Base-by-base conservation (phyloP, 2,329 filamentous ascomycete genomes). In the Colletotrichum navitas region DNA sequence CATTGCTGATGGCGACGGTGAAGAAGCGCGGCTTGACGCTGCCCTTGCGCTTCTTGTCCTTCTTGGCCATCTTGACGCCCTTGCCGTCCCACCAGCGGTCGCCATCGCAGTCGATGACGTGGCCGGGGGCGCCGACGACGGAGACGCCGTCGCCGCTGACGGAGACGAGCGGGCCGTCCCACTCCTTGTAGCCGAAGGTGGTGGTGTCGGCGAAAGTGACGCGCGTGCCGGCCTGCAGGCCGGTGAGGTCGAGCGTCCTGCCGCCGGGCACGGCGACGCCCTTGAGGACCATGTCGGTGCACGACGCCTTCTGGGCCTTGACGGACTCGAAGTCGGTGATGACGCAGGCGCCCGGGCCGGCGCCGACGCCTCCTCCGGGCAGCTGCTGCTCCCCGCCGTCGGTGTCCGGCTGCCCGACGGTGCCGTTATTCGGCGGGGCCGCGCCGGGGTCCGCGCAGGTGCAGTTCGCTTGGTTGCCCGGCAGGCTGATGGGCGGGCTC, bases 121-220 rank as follows among this genome's bases (percentile, higher is more conserved):
- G 83, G 32, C 87, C 90, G 0, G 80, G 76, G 24, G 85, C 85
- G 58, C 87, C 88, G 10, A 82, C 82, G 58, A 92, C 83, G 39
- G 83, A 85, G 75, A 91, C 84, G 72, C 83, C 81, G 43, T 81
- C 87, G 47, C 91, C 91, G 1, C 86, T 87, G 73, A 92, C 83
- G 36, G 85, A 84, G 75, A 93, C 85, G 14, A 93, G 83, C 59
- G 90, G 91, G 0, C 91, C 91, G 1, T 79, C 79, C 91, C 90
- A 93, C 76, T 91, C 87, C 74, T 88, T 83, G 81, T 91, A 92
- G 26, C 84, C 90, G 76, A 91, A 93, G 67, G 87, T 89, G 26
- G 91, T 93, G 24, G 84, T 88, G 49, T 91, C 91, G 71, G 88
- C 79, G 80, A 93, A 93, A 75, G 87, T 88, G 73, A 74, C 65